Evolutionary conservation across 768 basidiomycete species (phyloP).

Genomic region (Russula ochroleuca): DNA sequence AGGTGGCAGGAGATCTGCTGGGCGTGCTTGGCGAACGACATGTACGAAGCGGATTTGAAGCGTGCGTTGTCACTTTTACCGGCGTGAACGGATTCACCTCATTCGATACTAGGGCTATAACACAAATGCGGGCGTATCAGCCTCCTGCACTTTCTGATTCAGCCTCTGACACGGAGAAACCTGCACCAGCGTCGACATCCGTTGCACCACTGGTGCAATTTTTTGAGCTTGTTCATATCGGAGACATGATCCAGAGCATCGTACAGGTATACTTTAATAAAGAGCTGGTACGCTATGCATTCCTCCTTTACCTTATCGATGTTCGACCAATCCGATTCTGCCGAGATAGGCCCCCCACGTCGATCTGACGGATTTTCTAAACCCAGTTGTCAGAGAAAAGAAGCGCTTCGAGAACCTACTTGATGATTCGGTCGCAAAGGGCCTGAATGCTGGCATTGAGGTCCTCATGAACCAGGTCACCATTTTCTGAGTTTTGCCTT

Average conservation of each 20-base stretch:
- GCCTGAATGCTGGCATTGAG: conserved; percentile 92
- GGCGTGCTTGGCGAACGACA: conserved; percentile 75
- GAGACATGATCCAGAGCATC: conserved; percentile 96
- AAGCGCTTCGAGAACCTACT: conserved; percentile 90
- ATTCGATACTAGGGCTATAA: conserved; percentile 60
- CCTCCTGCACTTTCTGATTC: conserved; percentile 59
- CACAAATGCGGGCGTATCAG: conserved; percentile 85
- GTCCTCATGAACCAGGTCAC: conserved; percentile 89
- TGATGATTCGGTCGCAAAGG: conserved; percentile 91
- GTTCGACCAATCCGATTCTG: not conserved
- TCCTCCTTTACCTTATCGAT: not conserved
- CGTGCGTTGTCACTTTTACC: conserved; percentile 20
- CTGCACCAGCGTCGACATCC: conserved; percentile 19
- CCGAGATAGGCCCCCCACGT: conserved; percentile 69
- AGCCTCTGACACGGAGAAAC: conserved; percentile 61
- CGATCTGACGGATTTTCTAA: conserved; percentile 90
- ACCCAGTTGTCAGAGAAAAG: conserved; percentile 91
- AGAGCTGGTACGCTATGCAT: conserved; percentile 61
- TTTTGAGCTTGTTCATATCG: conserved; percentile 95
- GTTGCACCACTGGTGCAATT: conserved; percentile 95
- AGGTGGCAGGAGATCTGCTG: conserved; percentile 83
- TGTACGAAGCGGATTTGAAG: conserved; percentile 69
- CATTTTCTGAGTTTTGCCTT: conserved; percentile 4
- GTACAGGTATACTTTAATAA: conserved; percentile 98
- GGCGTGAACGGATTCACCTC: not conserved